Evolutionary conservation across 352 stramenopile species (phyloP), one percentile per base, ranked within the genome.

Genomic region (Phytophthora sansomeana): DNA sequence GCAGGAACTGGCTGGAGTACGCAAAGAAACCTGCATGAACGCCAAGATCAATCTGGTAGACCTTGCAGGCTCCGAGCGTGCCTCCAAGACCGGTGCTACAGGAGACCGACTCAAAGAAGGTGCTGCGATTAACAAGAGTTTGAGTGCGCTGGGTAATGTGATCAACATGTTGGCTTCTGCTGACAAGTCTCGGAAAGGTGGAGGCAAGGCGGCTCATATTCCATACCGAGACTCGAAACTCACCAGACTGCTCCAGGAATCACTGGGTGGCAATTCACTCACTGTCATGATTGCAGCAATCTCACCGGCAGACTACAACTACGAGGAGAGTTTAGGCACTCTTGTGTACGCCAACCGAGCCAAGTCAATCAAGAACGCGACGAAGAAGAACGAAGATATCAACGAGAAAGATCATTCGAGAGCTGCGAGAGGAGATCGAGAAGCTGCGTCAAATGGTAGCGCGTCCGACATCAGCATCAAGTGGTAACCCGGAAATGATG

Each of bases 231-330:
- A 98, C 57, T 97, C 89, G 2, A 97, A 97, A 60, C 80, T 98
- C 24, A 98, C 93, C 21, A 76, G 90, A 10, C 53, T 98, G 33
- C 58, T 98, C 19, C 89, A 97, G 61, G 90, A 98, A 46, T 93
- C 85, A 3, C 81, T 98, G 2, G 92, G 92, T 39, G 95, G 95
- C 1, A 98, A 98, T 58, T 90, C 92, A 7, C 68, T 89, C 9
- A 98, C 96, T 6, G 85, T 98, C n/a, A 98, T 99, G 91, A 80
- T 99, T 24, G 95, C 95, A 19, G 95, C 93, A 19, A 92, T 98
- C 36, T 96, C 83, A 6, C 92, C 96, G 0, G 92, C 93, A 1
- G 91, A 98, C 49, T 87, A 96, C 58, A 98, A 98, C 71, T 81
- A 88, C 35, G 92, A 98, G 32, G 97, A 99, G 62, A 98, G 85